A percentile compares a stretch with the other conserved stretches of the same genome.
Conservation (phyloP, 768 basidiomycete species). For the Lyophyllum semitale region DNA sequence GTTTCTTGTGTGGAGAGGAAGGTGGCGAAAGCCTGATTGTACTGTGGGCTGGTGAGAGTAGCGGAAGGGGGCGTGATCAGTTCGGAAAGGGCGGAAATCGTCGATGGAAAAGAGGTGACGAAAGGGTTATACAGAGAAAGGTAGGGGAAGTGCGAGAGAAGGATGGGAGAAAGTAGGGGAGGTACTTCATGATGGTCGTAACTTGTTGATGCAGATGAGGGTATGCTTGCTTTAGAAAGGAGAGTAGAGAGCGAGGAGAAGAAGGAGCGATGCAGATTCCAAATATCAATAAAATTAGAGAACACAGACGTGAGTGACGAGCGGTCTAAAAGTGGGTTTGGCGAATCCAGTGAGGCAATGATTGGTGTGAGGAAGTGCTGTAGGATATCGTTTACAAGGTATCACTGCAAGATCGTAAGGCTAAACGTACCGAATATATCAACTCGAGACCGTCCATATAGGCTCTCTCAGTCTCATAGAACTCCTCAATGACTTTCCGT, state of each 20-base stretch:
- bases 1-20: slow-evolving; percentile 69
- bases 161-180: slow-evolving; percentile 51
- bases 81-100: slow-evolving; percentile 57
- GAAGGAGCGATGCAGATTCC: slow-evolving; percentile 84
- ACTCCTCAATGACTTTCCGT: slow-evolving; percentile 74
- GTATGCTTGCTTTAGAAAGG: slow-evolving; percentile 34
- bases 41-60: slow-evolving; percentile 38
- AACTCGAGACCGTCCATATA: slow-evolving; percentile 84
- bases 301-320: slow-evolving; percentile 73
- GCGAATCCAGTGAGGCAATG: slow-evolving; percentile 69
- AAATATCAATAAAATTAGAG: slow-evolving; percentile 89
- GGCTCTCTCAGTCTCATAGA: slow-evolving; percentile 77
- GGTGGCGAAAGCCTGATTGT: slow-evolving; percentile 55
- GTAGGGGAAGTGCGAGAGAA: slow-evolving; percentile 85
- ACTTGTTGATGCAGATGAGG: slow-evolving; percentile 6
- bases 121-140: slow-evolving; percentile 87
- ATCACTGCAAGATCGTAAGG: not conserved
- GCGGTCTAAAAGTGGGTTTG: slow-evolving; percentile 69
- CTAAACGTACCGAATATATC: slow-evolving; percentile 67
- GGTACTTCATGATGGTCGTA: slow-evolving; percentile 34
- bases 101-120: slow-evolving; percentile 73
- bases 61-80: slow-evolving; percentile 48
- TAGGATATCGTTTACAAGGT: slow-evolving; percentile 6
- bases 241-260: slow-evolving; percentile 55
- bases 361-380: slow-evolving; percentile 86